Evolutionary conservation across 2,329 filamentous ascomycete species (phyloP).

Genomic region (Penicillium polonicum): DNA sequence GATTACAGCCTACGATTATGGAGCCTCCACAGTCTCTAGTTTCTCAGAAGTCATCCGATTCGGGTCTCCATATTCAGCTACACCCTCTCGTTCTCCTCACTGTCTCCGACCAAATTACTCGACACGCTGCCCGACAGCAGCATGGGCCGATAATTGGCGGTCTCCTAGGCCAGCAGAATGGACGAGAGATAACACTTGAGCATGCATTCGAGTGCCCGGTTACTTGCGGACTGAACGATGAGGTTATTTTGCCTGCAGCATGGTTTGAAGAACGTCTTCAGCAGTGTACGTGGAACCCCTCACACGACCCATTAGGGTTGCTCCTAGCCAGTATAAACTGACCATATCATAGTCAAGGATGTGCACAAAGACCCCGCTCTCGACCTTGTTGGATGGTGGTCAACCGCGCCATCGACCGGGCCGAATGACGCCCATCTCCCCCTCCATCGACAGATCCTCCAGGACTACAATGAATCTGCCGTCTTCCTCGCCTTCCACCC

Average conservation of each 20-base stretch:
- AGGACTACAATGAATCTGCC: constrained; percentile 77
- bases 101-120: constrained; percentile 94
- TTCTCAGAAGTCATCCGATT: constrained; percentile 68
- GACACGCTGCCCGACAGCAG: constrained; percentile 77
- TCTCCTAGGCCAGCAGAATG: constrained; percentile 87
- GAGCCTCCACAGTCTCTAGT: constrained; percentile 57
- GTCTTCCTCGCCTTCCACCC: constrained; percentile 86
- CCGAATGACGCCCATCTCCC: constrained; percentile 67
- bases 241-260: constrained; percentile 61
- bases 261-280: constrained; percentile 80
- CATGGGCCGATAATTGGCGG: constrained; percentile 77
- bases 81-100: constrained; percentile 94
- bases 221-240: constrained; percentile 50
- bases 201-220: constrained; percentile 84
- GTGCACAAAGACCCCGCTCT: constrained; percentile 83
- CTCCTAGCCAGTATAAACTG: background rate
- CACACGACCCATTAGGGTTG: background rate
- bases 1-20: constrained; percentile 45
- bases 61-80: constrained; percentile 74
- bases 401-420: constrained; percentile 69
- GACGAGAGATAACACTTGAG: constrained; percentile 85
- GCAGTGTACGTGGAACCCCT: constrained; percentile 66
- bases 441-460: constrained; percentile 74
- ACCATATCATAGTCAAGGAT: constrained; percentile 65
- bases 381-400: constrained; percentile 91